Evolutionary conservation across 1,284 basidiomycete genomes (phyloP).

Genomic region (Pseudozyma tsukubaensis): DNA sequence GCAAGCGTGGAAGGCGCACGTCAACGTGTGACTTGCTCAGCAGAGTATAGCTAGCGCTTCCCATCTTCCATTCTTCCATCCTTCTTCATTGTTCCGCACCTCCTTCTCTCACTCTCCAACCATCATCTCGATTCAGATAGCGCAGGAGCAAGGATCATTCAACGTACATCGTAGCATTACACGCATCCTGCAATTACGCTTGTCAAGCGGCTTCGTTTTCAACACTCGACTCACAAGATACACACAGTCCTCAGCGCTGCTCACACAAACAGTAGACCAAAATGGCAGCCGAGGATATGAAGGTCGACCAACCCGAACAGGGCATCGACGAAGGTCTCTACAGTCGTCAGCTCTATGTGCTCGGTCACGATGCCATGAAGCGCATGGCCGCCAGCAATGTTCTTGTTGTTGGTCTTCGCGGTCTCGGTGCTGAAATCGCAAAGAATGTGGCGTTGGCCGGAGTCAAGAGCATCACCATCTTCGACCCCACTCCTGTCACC

Average conservation of each 20-base stretch:
- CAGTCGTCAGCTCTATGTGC: conserved; percentile 68
- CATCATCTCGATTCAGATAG: too few relatives aligned
- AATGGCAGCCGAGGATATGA: conserved; percentile 52
- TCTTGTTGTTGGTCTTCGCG: conserved; percentile 90
- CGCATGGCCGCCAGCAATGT: conserved; percentile 97
- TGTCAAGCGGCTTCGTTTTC: too few relatives aligned
- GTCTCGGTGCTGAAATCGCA: conserved; percentile 96
- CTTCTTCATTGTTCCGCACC: too few relatives aligned
- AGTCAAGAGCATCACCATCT: conserved; percentile 96
- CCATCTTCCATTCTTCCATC: too few relatives aligned
- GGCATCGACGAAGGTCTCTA: conserved; percentile 61
- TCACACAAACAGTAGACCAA: conserved; percentile 6
- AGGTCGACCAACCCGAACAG: conserved; percentile 53
- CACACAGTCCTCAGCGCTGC: background rate
- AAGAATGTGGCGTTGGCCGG: conserved; percentile 96
- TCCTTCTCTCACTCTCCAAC: too few relatives aligned
- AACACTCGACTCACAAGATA: background rate
- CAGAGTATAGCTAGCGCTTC: too few relatives aligned
- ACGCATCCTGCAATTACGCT: background rate
- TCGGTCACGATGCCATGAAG: conserved; percentile 83
- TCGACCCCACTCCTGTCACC: conserved; percentile 88
- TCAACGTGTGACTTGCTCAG: too few relatives aligned
- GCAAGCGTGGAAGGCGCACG: too few relatives aligned
- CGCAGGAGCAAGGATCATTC: too few relatives aligned
- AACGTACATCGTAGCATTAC: background rate